Percentiles rank a stretch among this genome's conserved stretches.
These are phyloP conservation scores for Chalciporus sphaerocephalus DNA, from an alignment of 768 basidiomycete genomes.

Conservation along the genomic window DNA sequence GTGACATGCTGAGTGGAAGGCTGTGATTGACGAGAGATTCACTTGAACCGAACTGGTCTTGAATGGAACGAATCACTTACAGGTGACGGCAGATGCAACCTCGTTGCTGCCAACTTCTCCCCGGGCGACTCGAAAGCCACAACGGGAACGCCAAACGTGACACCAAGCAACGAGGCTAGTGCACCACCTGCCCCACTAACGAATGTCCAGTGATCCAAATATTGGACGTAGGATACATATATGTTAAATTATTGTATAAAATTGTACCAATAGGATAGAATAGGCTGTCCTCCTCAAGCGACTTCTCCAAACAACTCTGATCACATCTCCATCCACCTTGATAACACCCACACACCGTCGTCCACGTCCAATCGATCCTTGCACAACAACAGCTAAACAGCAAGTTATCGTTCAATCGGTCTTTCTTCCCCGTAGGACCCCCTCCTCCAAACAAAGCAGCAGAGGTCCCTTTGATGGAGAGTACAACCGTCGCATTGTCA, in stretches of 20 bases:
- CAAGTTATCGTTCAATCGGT: constrained; percentile 91
- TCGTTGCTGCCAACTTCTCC: constrained; percentile 70
- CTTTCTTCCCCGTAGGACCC: constrained; percentile 84
- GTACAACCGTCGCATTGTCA: constrained; percentile 78
- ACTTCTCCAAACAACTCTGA: constrained; percentile 68
- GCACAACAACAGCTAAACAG: constrained; percentile 96
- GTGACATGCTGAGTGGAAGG: constrained; percentile 77
- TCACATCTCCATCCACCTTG: constrained; percentile 78
- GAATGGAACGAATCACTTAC: constrained; percentile 39
- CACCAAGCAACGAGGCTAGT: constrained; percentile 76
- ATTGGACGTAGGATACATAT: constrained; percentile 84
- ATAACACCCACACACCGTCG: constrained; percentile 88
- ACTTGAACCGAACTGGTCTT: not conserved
- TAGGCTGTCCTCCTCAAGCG: constrained; percentile 72
- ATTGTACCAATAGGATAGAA: constrained; percentile 92
- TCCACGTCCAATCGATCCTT: constrained; percentile 88
- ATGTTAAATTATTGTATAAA: constrained; percentile 90
- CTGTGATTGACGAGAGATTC: constrained; percentile 30
- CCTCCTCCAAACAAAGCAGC: constrained; percentile 66
- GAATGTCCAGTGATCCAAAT: constrained; percentile 87
- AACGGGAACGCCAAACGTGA: constrained; percentile 84
- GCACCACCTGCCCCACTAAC: constrained; percentile 50
- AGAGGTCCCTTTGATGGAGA: constrained; percentile 95
- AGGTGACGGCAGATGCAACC: constrained; percentile 84
- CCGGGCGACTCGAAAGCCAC: constrained; percentile 90